Evolutionary conservation across 495 filamentous ascomycete species (phyloP).

Genomic region (Penicillium coprophilum): DNA sequence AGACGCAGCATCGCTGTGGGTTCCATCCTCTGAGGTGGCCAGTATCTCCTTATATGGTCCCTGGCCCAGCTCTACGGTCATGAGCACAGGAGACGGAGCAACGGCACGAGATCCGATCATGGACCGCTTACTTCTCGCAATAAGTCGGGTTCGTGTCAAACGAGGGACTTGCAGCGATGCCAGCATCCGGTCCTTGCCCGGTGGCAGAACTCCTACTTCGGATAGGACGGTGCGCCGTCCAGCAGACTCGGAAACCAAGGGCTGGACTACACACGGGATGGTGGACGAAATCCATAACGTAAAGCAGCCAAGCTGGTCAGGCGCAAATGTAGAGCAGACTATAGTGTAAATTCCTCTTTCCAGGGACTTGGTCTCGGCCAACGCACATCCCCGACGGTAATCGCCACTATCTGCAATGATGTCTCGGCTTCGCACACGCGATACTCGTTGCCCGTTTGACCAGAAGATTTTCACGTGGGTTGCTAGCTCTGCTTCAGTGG

Average conservation of each 20-base stretch:
- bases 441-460: conserved; percentile 68
- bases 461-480: conserved; percentile 84
- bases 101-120: conserved; percentile 37
- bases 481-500: conserved; percentile 65
- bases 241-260: conserved; percentile 64
- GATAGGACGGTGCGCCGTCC: conserved; percentile 61
- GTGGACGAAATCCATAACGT: conserved; percentile 68
- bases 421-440: conserved; percentile 67
- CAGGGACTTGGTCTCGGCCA: conserved; percentile 58
- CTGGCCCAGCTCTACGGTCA: conserved; percentile 66
- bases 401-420: conserved; percentile 79
- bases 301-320: conserved; percentile 72
- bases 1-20: conserved; percentile 64
- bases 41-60: conserved; percentile 64
- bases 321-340: conserved; percentile 84
- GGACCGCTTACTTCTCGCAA: conserved; percentile 46
- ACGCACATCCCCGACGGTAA: conserved; percentile 75
- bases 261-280: conserved; percentile 48
- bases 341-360: conserved; percentile 77
- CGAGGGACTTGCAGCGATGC: conserved; percentile 51
- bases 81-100: conserved; percentile 56
- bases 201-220: conserved; percentile 48
- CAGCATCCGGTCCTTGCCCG: conserved; percentile 53
- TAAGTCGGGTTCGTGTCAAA: conserved; percentile 58
- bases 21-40: conserved; percentile 58